Conservation (phyloP, 164 flowering plant species). For the Vitis rupestris region DNA sequence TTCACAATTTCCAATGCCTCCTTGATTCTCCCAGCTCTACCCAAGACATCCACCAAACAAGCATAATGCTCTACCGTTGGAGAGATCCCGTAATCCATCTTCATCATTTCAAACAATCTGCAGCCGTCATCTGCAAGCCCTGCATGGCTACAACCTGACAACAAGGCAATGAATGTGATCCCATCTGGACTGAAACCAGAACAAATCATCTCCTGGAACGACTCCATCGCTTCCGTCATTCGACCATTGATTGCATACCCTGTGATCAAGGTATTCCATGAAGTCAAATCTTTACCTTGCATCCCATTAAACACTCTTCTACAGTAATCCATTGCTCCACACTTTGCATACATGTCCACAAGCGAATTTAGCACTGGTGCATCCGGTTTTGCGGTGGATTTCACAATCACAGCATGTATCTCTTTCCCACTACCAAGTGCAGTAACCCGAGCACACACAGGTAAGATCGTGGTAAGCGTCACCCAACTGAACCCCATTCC, state of each 20-base stretch:
- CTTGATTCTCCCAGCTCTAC: conserved; percentile 33
- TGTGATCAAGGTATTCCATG: conserved; percentile 40
- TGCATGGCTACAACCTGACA: conserved; percentile 46
- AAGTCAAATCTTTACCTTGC: conserved; percentile 29
- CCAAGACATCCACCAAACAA: conserved; percentile 43
- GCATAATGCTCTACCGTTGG: conserved; percentile 44
- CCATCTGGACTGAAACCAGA: conserved; percentile 26
- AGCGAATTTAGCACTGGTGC: conserved; percentile 32
- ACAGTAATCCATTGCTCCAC: conserved; percentile 38
- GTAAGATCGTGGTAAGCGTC: conserved; percentile 33
- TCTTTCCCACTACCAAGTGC: conserved; percentile 33
- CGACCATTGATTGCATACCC: conserved; percentile 43
- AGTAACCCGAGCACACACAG: conserved; percentile 28
- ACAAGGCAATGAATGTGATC: conserved; percentile 38
- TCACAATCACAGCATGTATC: conserved; percentile 42
- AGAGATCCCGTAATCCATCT: conserved; percentile 23
- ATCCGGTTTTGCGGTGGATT: conserved; percentile 22
- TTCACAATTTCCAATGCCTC: conserved; percentile 35
- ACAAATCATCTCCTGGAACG: conserved; percentile 38
- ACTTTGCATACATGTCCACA: conserved; percentile 47
- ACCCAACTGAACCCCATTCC: conserved; percentile 42
- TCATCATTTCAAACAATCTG: conserved; percentile 34
- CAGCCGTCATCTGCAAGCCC: conserved; percentile 30
- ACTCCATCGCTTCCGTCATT: conserved; percentile 20
- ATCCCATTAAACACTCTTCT: conserved; percentile 29